phyloP scores from a whole-genome alignment of 2,329 filamentous ascomycete species.

The Chaetomiaceae sp. region DNA sequence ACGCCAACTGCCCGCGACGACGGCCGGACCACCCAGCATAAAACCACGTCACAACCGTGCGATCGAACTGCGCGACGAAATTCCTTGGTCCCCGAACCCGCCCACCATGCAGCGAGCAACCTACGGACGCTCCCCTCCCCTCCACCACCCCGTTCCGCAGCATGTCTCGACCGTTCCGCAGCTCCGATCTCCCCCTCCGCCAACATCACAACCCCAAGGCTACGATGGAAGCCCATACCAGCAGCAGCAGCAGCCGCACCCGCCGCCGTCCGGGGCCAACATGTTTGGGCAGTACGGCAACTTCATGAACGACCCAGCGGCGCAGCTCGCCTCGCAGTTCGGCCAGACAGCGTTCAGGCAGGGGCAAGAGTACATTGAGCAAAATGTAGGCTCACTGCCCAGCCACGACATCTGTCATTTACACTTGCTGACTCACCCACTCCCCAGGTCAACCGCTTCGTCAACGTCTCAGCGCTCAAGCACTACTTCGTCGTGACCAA shows the following conservation, averaged over 20 bases:
- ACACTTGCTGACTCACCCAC: neutral
- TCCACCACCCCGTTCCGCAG: constrained; percentile 96
- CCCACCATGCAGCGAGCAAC: constrained; percentile 76
- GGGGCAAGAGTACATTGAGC: constrained; percentile 90
- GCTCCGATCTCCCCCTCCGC: constrained; percentile 87
- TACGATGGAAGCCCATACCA: constrained; percentile 62
- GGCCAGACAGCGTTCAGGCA: constrained; percentile 88
- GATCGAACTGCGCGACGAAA: neutral
- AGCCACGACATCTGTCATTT: neutral
- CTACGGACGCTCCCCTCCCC: constrained; percentile 84
- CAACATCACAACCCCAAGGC: constrained; percentile 63
- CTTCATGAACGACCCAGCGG: constrained; percentile 93
- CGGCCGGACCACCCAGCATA: neutral
- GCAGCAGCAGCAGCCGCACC: constrained; percentile 53
- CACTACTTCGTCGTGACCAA: constrained; percentile 99
- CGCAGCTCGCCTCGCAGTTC: constrained; percentile 91
- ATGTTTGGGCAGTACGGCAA: constrained; percentile 73
- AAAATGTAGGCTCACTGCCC: constrained; percentile 63
- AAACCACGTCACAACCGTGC: no score
- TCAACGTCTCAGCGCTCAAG: constrained; percentile 89
- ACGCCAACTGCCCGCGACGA: neutral
- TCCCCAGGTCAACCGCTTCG: constrained; percentile 60
- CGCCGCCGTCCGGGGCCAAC: constrained; percentile 42
- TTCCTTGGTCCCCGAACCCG: neutral
- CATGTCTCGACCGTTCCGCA: constrained; percentile 98